Base-by-base conservation (phyloP, 129 eudicot species). In the Flaveria linearis region DNA sequence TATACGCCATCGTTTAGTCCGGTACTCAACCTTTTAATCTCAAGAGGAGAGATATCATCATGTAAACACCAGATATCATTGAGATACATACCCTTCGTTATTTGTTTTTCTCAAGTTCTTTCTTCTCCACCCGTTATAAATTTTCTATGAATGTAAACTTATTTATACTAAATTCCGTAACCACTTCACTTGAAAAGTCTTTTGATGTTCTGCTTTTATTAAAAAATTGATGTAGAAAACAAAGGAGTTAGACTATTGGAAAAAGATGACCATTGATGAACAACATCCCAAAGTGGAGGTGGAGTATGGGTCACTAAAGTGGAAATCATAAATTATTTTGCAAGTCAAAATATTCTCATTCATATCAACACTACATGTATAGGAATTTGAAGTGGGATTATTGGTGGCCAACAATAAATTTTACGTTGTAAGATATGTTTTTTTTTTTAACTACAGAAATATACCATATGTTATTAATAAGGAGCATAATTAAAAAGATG, bases 221-320 rank as follows among this genome's bases (percentile, higher is more conserved):
- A 16, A 53, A 53, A 53, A 16, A n/a, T 5, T 49, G 4, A n/a
- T 4, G 14, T 49, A 49, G 16, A 49, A 49, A 49, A 12, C 53
- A 49, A 11, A 49, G 53, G 53, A 14, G n/a, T 12, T 49, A 49
- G 7, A 49, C 16, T 49, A 49, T 49, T 14, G 53, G 14, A n/a
- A 53, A 53, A 53, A 53, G 60, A 53, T 53, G 9, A 17, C 3
- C 60, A n/a, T 53, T 16, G 25, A 51, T 51, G 25, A 55, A 7
- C 11, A 18, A 55, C 62, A 55, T 55, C 23, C 30, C 64, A 57
- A 20, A 57, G 64, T 57, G 64, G 33, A 57, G 64, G 53, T 49
- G 53, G 53, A 49, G 53, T 57, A 22, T 22, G 33, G 64, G 53
- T 49, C 53, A 49, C 53, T 49, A 49, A 49, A 49, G 53, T 49